Evolutionary conservation across 495 filamentous ascomycete species (phyloP), one percentile per base, ranked within the genome.

Genomic region (Penicillium coprophilum): DNA sequence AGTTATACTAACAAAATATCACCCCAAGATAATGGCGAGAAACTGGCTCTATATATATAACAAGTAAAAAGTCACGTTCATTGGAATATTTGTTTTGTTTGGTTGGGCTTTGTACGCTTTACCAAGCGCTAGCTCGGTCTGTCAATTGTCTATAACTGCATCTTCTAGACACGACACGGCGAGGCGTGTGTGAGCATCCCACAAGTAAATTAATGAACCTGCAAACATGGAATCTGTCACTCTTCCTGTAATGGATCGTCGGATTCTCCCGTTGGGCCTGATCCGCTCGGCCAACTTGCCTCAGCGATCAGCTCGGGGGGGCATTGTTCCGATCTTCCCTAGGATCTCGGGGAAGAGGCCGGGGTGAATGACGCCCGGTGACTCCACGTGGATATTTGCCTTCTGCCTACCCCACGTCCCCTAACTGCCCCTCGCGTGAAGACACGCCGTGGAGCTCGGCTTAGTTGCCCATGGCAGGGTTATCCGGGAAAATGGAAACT

Each of bases 261-360:
- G 47, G 21, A 47, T 50, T 57, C 55, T 48, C 55, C 48, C 15
- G 11, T 49, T 59, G 4, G 27, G 58, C 47, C 49, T 19, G 15
- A 13, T 12, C 17, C 10, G 3, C 39, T 57, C 62, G 62, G 62
- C 39, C 49, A 46, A 59, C 44, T 19, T 65, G 49, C 59, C 56
- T 50, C 8, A 17, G 13, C 31, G 12, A 15, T 21, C 17, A 20
- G 41, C 11, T 54, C 44, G 50, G 50, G 19, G 19, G 28, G 44
- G 3, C 24, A 27, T 53, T 54, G 13, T 32, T 17, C 56, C 56
- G 56, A 54, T 20, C 56, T 50, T 21, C 49, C 20, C 52, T 8
- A 34, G 20, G n/a, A 27, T 34, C 23, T 58, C 50, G 56, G 56
- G 20, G 49, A 51, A 13, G 39, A 50, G 39, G 10, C 52, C 51